Conservation (phyloP, 768 basidiomycete species). For the Astraeus odoratus region DNA sequence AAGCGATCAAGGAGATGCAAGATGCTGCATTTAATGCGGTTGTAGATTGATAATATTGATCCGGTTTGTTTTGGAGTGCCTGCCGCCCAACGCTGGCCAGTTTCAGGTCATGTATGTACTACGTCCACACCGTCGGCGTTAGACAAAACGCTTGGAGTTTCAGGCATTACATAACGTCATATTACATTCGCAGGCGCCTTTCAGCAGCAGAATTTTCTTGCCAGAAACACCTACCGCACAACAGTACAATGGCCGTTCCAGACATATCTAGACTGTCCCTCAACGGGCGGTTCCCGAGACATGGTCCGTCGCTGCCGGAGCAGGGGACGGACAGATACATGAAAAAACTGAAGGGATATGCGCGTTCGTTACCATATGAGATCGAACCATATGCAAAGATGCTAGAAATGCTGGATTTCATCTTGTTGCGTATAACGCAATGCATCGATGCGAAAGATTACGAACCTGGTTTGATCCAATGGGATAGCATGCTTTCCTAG, state of each 20-base stretch:
- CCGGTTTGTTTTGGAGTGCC: too few species aligned
- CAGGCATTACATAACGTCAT: neutral
- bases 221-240: constrained; percentile 1
- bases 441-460: constrained; percentile 76
- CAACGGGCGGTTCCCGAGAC: constrained; percentile 26
- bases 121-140: too few species aligned
- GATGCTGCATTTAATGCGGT: constrained; percentile 44
- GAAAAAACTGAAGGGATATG: constrained; percentile 56
- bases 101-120: too few species aligned
- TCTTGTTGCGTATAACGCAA: constrained; percentile 62
- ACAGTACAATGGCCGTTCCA: constrained; percentile 32
- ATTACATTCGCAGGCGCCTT: neutral
- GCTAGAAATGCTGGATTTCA: constrained; percentile 69
- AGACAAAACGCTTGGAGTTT: too few species aligned
- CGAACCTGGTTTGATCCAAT: constrained; percentile 72
- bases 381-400: constrained; percentile 72
- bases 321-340: constrained; percentile 39
- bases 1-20: constrained; percentile 69
- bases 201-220: neutral
- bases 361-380: constrained; percentile 64
- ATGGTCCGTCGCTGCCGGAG: constrained; percentile 3
- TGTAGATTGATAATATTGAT: constrained; percentile 24
- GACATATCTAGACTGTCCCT: constrained; percentile 42
- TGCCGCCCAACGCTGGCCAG: too few species aligned
- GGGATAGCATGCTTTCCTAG: constrained; percentile 74